Conservation (phyloP, 139 green algal species). For the Micractinium sp. region DNA sequence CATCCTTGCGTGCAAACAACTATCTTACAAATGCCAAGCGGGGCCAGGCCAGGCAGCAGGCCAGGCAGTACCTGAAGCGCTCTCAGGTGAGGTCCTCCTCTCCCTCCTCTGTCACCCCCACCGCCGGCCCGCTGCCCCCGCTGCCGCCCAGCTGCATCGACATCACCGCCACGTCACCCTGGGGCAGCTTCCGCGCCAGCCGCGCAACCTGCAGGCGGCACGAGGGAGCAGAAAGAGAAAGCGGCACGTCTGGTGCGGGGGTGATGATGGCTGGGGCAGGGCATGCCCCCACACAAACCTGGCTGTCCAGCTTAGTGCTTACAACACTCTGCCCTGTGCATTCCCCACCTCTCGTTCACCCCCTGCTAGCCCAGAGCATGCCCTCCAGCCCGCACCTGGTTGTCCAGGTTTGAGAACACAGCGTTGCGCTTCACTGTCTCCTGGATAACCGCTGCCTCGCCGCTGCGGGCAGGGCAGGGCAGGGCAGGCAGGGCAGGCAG, state of each 20-base stretch:
- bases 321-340: background rate
- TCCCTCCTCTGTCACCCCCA: constrained; percentile 22
- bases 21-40: too few species aligned
- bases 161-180: constrained; percentile 42
- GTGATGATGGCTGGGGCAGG: background rate
- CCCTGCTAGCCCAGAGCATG: background rate
- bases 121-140: background rate
- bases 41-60: too few species aligned
- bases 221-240: too few species aligned
- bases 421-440: constrained; percentile 28
- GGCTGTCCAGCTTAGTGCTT: background rate
- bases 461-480: background rate
- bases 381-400: background rate
- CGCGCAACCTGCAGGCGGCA: constrained; percentile 44
- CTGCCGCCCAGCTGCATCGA: constrained; percentile 35
- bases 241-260: background rate
- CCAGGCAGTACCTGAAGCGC: too few species aligned
- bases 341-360: background rate
- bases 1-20: too few species aligned
- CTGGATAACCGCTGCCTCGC: constrained; percentile 5
- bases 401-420: constrained; percentile 13
- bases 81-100: constrained; percentile 64
- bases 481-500: background rate
- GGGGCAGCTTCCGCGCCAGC: constrained; percentile 60
- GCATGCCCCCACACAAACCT: background rate